Evolutionary conservation across 169 alveolate genomes (phyloP), one percentile per base, ranked within the genome.

Genomic region (Miamiensis avidus): DNA sequence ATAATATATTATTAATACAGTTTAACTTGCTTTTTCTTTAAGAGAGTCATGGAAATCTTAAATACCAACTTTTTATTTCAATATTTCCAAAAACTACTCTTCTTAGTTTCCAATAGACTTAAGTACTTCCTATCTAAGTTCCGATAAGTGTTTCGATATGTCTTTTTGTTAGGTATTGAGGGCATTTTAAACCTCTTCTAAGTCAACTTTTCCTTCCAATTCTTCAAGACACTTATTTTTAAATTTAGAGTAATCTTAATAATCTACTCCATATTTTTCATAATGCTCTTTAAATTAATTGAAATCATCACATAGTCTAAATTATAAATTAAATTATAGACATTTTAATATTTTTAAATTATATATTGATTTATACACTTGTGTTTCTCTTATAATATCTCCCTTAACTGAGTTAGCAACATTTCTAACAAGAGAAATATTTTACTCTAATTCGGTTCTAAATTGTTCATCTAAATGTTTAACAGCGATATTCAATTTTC

Each of bases 101-200:
- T 82, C 86, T 87, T 28, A 85, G 20, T n/a, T 81, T 85, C 25
- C 76, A 49, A 72, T 79, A 78, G 4, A 11, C 20, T 4, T 49
- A 11, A 11, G 20, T 11, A 20, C 20, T 49, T 49, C 69, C 20
- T 49, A 49, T 49, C 20, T 49, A 49, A 11, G 4, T 49, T 49
- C 20, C 4, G 69, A 49, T 11, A 49, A 78, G 78, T 88, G 69
- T 28, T 83, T 81, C 25, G 85, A 77, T 31, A 89, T 73, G 49
- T 89, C 94, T 28, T 76, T 84, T 84, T 89, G 76, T 78, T 88
- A 85, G 4, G 78, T 88, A 81, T 88, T 91, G 6, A 91, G 25
- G 29, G 92, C 96, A 74, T 88, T 72, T 76, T 89, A 83, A 32
- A 91, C 93, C 74, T 90, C 94, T 28, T 72, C 83, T 28, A 93